Evolutionary conservation across 2,329 filamentous ascomycete genomes (phyloP).

Genomic region (Fusarium temperatum): DNA sequence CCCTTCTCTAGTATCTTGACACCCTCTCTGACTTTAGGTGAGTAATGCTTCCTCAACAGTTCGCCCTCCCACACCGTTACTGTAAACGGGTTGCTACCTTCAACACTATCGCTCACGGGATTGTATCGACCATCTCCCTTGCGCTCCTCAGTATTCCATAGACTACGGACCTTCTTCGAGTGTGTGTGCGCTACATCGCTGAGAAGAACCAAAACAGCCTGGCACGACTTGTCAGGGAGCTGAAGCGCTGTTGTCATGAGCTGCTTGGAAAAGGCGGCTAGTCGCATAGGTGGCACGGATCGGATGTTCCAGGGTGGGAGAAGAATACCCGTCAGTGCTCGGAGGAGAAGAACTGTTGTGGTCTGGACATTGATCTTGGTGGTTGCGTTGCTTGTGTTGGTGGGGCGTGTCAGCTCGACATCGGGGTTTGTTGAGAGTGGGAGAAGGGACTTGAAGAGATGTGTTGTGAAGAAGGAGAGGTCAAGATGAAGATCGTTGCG

Average conservation of each 20-base stretch:
- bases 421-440: slow-evolving; percentile 82
- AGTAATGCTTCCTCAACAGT: slow-evolving; percentile 84
- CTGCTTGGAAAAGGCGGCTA: slow-evolving; percentile 95
- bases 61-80: slow-evolving; percentile 95
- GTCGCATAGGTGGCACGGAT: slow-evolving; percentile 79
- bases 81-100: slow-evolving; percentile 90
- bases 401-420: slow-evolving; percentile 76
- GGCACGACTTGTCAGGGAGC: slow-evolving; percentile 86
- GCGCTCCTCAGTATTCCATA: slow-evolving; percentile 96
- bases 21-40: slow-evolving; percentile 83
- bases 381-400: slow-evolving; percentile 52
- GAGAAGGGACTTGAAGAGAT: slow-evolving; percentile 88
- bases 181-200: slow-evolving; percentile 83
- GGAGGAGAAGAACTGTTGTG: slow-evolving; percentile 89
- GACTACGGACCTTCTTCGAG: slow-evolving; percentile 79
- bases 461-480: slow-evolving; percentile 92
- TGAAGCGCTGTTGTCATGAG: slow-evolving; percentile 85
- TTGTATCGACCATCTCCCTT: slow-evolving; percentile 90
- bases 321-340: slow-evolving; percentile 83
- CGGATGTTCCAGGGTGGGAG: slow-evolving; percentile 78
- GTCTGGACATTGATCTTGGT: slow-evolving; percentile 92
- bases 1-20: slow-evolving; percentile 75
- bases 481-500: slow-evolving; percentile 86
- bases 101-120: slow-evolving; percentile 75
- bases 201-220: slow-evolving; percentile 81